A percentile compares a stretch with the other conserved stretches of the same genome.
phyloP scores from a whole-genome alignment of 2,329 filamentous ascomycete genomes.

The Monosporascus sp. region DNA sequence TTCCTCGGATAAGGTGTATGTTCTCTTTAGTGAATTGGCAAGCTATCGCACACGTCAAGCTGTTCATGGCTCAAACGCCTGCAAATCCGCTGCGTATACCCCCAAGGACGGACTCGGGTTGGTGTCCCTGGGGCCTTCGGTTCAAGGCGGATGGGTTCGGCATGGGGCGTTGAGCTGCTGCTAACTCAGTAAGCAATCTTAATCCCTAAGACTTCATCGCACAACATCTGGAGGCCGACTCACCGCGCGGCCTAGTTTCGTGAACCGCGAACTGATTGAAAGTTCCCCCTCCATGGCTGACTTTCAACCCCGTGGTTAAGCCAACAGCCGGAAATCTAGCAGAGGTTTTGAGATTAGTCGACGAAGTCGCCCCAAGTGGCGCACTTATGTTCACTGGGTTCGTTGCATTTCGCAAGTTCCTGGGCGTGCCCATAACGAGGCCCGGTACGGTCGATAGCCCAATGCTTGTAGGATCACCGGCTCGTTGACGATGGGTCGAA shows the following conservation, averaged over 20 bases:
- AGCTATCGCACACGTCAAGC: background rate
- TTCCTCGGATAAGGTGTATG: background rate
- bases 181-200: conserved; percentile 4
- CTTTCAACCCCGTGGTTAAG: conserved; percentile 25
- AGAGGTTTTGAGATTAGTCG: conserved; percentile 12
- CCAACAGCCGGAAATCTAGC: conserved; percentile 16
- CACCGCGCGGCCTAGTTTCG: conserved; percentile 20
- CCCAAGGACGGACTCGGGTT: conserved; percentile 9
- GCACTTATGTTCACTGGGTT: conserved; percentile 10
- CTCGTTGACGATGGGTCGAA: conserved; percentile 27
- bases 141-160: conserved; percentile 11
- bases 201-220: background rate
- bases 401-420: conserved; percentile 9
- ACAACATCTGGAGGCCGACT: background rate
- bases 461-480: conserved; percentile 17
- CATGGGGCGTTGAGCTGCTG: conserved; percentile 17
- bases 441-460: conserved; percentile 27
- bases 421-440: conserved; percentile 24
- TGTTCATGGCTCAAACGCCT: conserved; percentile 2
- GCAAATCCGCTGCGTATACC: conserved; percentile 11
- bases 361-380: conserved; percentile 8
- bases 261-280: conserved; percentile 8
- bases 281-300: conserved; percentile 16
- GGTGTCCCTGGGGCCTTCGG: conserved; percentile 8
- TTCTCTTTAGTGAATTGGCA: background rate